Conservation (phyloP, 1,284 basidiomycete species). For the Sporisorium sorghi region DNA sequence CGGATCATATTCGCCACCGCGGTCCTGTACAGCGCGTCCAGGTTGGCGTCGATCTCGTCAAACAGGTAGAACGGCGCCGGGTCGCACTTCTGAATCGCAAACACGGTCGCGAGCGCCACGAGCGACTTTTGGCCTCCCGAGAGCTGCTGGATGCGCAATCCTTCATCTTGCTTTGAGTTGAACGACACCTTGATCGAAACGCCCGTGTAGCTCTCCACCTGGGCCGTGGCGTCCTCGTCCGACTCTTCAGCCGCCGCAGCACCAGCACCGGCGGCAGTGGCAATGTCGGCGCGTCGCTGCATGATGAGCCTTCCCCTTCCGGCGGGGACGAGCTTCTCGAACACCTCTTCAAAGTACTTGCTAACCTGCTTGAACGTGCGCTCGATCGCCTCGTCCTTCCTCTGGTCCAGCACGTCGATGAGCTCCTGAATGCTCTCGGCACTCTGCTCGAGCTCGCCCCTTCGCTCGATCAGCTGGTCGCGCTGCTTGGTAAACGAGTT, state of each 20-base stretch:
- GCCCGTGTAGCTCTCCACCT: conserved; percentile 94
- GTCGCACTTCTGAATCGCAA: conserved; percentile 99
- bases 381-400: conserved; percentile 98
- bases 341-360: conserved; percentile 95
- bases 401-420: conserved; percentile 92
- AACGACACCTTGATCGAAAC: conserved; percentile 98
- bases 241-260: conserved; percentile 69
- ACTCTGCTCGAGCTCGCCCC: conserved; percentile 89
- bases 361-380: conserved; percentile 98
- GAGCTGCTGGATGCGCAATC: conserved; percentile 92
- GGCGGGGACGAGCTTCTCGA: conserved; percentile 95
- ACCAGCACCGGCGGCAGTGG: conserved; percentile 64
- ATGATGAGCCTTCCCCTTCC: conserved; percentile 91
- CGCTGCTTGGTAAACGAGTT: conserved; percentile 97
- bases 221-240: conserved; percentile 56
- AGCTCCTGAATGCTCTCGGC: conserved; percentile 90
- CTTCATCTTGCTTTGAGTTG: conserved; percentile 97
- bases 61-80: conserved; percentile 99
- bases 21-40: conserved; percentile 96
- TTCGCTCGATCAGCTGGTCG: conserved; percentile 85
- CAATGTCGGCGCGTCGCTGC: conserved; percentile 82
- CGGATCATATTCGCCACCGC: conserved; percentile 98
- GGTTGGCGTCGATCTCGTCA: conserved; percentile 98
- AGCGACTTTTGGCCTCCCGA: conserved; percentile 98
- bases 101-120: conserved; percentile 94